phyloP scores from a whole-genome alignment of 495 filamentous ascomycete species.

The Hypoxylon rickii region DNA sequence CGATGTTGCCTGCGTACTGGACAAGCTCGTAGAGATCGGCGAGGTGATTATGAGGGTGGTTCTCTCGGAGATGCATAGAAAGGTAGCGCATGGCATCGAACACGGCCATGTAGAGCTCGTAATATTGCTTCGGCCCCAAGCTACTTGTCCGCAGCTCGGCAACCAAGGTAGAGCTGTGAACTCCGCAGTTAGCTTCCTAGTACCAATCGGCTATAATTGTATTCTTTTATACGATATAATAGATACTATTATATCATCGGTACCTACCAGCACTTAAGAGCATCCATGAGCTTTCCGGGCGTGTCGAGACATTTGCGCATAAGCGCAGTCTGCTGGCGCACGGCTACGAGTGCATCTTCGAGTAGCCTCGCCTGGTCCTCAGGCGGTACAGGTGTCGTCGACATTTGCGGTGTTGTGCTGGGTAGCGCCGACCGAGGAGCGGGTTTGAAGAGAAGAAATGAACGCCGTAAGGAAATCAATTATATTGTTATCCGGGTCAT shows the following conservation, averaged over 20 bases:
- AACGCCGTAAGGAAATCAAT: constrained; percentile 10
- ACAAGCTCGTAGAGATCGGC: constrained; percentile 98
- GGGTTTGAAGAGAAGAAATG: constrained; percentile 1
- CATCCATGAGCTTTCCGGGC: constrained; percentile 99
- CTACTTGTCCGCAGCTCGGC: constrained; percentile 96
- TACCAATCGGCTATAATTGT: too few species aligned
- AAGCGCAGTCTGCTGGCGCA: constrained; percentile 91
- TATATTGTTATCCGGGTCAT: constrained; percentile 26
- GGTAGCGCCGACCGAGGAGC: constrained; percentile 7
- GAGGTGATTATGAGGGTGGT: constrained; percentile 95
- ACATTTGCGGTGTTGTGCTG: constrained; percentile 42
- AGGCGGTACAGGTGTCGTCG: constrained; percentile 67
- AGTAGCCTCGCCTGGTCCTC: constrained; percentile 94
- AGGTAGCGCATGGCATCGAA: constrained; percentile 98
- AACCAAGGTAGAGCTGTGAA: constrained; percentile 85
- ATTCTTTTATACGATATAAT: too few species aligned
- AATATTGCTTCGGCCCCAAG: constrained; percentile 97
- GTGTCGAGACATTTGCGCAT: constrained; percentile 99
- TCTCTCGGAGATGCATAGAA: constrained; percentile 93
- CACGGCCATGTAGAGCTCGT: constrained; percentile 98
- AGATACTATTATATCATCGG: neutral
- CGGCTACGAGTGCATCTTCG: constrained; percentile 93
- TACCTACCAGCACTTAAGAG: constrained; percentile 94
- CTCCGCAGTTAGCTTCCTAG: constrained; percentile 32
- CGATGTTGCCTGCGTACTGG: constrained; percentile 98